Base-by-base conservation (phyloP, 179 eudicot genomes). In the Sideroxylon spinosum region DNA sequence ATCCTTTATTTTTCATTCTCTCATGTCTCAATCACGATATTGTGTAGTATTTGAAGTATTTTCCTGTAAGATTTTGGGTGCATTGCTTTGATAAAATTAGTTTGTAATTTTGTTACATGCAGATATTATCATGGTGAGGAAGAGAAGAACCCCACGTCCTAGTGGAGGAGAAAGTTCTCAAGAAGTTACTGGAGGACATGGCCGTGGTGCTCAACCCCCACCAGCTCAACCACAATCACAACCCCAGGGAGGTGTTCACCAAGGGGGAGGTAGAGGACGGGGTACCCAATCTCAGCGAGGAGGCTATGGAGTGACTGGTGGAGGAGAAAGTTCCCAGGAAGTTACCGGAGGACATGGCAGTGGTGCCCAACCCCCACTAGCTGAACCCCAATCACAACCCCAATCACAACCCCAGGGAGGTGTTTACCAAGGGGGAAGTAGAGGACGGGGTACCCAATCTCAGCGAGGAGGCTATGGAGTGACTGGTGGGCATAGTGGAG, bases 301-400 rank as follows among this genome's bases (percentile, higher is more conserved):
- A n/a, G 85, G 87, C 11, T 86, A 87, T 68, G 90, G 88, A 28
- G 92, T 82, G 74, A 75, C 91, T 75, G 86, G 85, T 53, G 85
- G 76, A 60, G 93, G 97, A 22, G 91, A 89, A 82, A 84, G 93
- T 78, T 91, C 91, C 48, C 97, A 86, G 80, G 97, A 95, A 74
- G 79, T 76, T 79, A 81, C 77, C 28, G 81, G 57, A 20, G 87
- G 87, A 29, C 80, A 71, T 32, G 87, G 90, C 59, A 75, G 84
- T 60, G 86, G 85, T 48, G 79, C 78, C 16, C 85, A 76, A 59
- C 82, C 71, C 6, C 87, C 84, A 1, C 83, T 81, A 52, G 53
- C 37, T 17, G 87, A 79, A 66, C 84, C 72, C 26, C 86, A 61
- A 57, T 66, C 81, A 72, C 89, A 79, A 66, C 84, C 72, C 26